phyloP scores from a whole-genome alignment of 495 filamentous ascomycete species.

The Geopyxis carbonaria region DNA sequence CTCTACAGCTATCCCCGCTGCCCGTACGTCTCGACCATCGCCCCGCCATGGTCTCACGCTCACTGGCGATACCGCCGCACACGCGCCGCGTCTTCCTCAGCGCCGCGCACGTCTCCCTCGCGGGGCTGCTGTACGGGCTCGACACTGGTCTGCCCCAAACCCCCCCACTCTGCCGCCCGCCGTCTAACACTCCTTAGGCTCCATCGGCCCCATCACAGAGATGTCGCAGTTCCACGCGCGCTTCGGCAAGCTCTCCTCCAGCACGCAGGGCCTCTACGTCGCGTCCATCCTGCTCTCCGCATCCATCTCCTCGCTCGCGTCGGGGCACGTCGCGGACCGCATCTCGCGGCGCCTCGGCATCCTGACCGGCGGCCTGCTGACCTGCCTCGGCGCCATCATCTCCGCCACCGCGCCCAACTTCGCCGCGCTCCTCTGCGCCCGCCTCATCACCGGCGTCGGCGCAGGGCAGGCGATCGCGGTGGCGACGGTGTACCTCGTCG shows the following conservation, averaged over 20 bases:
- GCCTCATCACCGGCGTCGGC: conserved; percentile 39
- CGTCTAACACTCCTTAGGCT: too few relatives aligned
- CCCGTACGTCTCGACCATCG: too few relatives aligned
- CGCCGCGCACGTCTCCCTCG: too few relatives aligned
- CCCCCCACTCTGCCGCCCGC: too few relatives aligned
- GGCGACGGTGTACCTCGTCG: conserved; percentile 42
- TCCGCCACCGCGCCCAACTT: conserved; percentile 26
- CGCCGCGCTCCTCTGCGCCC: conserved; percentile 38
- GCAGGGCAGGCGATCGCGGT: conserved; percentile 43
- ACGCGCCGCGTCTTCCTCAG: too few relatives aligned
- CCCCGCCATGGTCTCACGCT: too few relatives aligned
- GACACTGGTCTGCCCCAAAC: too few relatives aligned
- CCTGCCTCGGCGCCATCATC: conserved; percentile 28
- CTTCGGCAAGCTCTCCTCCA: conserved; percentile 38
- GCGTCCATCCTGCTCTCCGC: conserved; percentile 47
- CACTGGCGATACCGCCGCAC: too few relatives aligned
- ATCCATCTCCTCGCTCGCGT: conserved; percentile 43
- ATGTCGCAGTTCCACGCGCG: conserved; percentile 38
- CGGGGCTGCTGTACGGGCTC: too few relatives aligned
- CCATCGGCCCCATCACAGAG: too few relatives aligned
- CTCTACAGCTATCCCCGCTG: too few relatives aligned
- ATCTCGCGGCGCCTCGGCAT: conserved; percentile 40
- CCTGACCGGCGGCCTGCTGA: conserved; percentile 35
- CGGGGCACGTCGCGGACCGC: conserved; percentile 43
- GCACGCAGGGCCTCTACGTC: conserved; percentile 41